These are phyloP conservation scores for Pelargonium fulgidum DNA, from an alignment of 441 rosid species.

Conservation along the genomic window DNA sequence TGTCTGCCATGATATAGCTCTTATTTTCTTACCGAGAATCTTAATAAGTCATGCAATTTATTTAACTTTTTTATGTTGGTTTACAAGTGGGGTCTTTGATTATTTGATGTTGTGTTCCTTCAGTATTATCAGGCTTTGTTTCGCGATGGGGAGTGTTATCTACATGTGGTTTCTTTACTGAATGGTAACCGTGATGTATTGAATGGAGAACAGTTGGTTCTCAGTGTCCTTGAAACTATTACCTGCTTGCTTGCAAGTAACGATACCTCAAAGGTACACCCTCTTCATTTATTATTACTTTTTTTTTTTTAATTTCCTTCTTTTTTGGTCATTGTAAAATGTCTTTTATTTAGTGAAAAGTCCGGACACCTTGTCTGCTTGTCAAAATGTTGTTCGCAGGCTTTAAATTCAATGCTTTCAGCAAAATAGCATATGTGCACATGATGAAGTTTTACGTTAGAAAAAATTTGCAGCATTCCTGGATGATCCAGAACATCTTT, in stretches of 20 bases:
- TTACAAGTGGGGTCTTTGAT: constrained; percentile 5
- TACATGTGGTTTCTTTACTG: constrained; percentile 86
- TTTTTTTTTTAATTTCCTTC: background rate
- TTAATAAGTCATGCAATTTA: background rate
- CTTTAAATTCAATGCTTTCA: background rate
- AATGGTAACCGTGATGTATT: constrained; percentile 80
- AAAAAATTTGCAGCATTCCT: background rate
- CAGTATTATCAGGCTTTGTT: constrained; percentile 92
- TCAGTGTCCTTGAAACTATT: constrained; percentile 84
- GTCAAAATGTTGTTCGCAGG: background rate
- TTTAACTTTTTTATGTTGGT: background rate
- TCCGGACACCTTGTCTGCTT: no score
- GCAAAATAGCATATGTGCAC: background rate
- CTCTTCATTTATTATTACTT: constrained; percentile 18
- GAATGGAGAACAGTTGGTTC: constrained; percentile 77
- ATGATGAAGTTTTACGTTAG: background rate
- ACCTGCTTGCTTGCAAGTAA: constrained; percentile 78
- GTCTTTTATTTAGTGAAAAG: no score
- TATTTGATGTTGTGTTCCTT: constrained; percentile 27
- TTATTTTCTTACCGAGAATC: background rate
- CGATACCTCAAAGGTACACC: constrained; percentile 79
- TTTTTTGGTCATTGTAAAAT: constrained; percentile 7
- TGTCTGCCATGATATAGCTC: constrained; percentile 16
- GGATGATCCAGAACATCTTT: background rate
- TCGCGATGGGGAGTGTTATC: constrained; percentile 93